Percentiles rank a stretch among this genome's conserved stretches.
These are phyloP conservation scores for Chytriomyces confervae DNA, from an alignment of 192 early-diverging fungal genomes.

Conservation along the genomic window DNA sequence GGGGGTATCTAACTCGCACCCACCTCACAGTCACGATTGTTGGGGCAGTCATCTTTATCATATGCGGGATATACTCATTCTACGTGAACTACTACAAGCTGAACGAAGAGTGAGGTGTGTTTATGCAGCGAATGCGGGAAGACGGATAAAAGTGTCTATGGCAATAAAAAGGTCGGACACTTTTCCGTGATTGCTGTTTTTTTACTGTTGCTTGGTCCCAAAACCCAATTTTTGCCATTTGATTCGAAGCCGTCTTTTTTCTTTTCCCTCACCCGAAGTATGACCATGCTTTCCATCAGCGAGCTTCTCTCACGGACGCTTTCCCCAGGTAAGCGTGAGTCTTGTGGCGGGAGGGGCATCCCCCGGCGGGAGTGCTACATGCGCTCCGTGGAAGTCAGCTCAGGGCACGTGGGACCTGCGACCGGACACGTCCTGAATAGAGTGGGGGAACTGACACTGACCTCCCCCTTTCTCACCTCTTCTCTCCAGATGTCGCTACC, in stretches of 20 bases:
- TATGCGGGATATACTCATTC: slow-evolving; percentile 73
- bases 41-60: slow-evolving; percentile 86
- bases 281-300: slow-evolving; percentile 56
- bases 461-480: neutral
- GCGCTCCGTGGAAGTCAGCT: neutral
- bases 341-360: no score
- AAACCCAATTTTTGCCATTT: neutral
- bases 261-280: slow-evolving; percentile 26
- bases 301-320: slow-evolving; percentile 81
- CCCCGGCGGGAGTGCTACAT: neutral
- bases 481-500: slow-evolving; percentile 65
- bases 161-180: neutral
- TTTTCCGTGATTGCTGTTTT: neutral
- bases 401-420: neutral
- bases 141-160: neutral
- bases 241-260: neutral
- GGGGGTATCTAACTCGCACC: slow-evolving; percentile 25
- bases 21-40: slow-evolving; percentile 71
- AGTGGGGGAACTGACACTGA: neutral
- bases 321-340: slow-evolving; percentile 63
- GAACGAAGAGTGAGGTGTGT: neutral
- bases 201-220: neutral
- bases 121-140: neutral
- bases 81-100: slow-evolving; percentile 20
- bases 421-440: no score